These are phyloP conservation scores for Epichloe coenophiala DNA, from an alignment of 2,329 filamentous ascomycete genomes.

Conservation along the genomic window DNA sequence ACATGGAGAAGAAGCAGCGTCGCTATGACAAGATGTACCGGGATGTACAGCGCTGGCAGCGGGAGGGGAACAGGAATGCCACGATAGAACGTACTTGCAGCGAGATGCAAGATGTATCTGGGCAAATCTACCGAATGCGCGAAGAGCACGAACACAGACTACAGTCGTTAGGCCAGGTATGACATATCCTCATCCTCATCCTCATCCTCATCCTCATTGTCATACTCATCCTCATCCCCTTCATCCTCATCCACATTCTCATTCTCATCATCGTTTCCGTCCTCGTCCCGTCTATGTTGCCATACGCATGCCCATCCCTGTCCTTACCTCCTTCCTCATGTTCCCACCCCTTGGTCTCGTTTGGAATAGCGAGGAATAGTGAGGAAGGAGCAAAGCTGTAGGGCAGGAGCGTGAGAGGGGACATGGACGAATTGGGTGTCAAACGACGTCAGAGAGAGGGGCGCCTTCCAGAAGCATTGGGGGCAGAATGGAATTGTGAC, in stretches of 20 bases:
- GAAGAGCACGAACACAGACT: conserved; percentile 24
- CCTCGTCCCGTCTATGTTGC: no score
- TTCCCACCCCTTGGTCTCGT: not conserved
- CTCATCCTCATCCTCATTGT: not conserved
- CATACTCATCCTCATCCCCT: not conserved
- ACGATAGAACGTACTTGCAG: conserved; percentile 58
- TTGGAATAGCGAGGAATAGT: conserved; percentile 1
- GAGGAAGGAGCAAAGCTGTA: conserved; percentile 5
- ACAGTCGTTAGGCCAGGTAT: conserved; percentile 20
- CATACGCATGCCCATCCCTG: not conserved
- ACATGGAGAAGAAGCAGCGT: conserved; percentile 74
- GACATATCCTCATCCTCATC: conserved; percentile 2
- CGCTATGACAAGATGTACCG: conserved; percentile 60
- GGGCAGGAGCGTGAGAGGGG: not conserved
- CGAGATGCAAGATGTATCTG: conserved; percentile 53
- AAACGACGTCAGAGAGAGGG: not conserved
- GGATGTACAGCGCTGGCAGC: conserved; percentile 64
- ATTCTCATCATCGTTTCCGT: no score
- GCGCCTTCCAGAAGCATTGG: conserved; percentile 5
- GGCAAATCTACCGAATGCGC: conserved; percentile 41
- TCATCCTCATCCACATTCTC: no score
- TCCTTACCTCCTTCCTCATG: not conserved
- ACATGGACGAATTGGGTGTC: not conserved
- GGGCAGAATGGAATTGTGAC: conserved; percentile 8
- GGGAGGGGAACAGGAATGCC: conserved; percentile 59